Evolutionary conservation across 2,329 filamentous ascomycete genomes (phyloP), one percentile per base, ranked within the genome.

Genomic region (Diplodia corticola): DNA sequence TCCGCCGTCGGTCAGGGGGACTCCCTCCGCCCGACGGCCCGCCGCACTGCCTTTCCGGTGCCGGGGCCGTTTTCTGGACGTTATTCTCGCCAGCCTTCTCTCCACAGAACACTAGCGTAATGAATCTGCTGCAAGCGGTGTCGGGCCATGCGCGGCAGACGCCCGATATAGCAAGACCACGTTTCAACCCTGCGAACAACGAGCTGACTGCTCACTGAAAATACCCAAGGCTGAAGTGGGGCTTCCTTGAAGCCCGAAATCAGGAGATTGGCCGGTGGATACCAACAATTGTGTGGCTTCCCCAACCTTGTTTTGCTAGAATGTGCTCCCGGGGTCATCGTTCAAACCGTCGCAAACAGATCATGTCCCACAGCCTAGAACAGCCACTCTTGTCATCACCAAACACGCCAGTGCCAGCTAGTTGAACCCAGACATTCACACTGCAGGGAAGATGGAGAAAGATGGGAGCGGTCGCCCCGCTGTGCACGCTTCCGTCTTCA

Each of bases 71-170:
- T n/a, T 46, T 46, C 28, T 17, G 55, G n/a, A 46, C 37, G 44
- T 5, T n/a, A 37, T 26, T 22, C 4, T n/a, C 37, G 48, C 28
- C 40, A 35, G 35, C 22, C 5, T 33, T n/a, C 26, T 59, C 40
- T n/a, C 57, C 57, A 49, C 57, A 35, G 20, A 15, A 49, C 30
- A 15, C 10, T 24, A 17, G 6, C 12, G 57, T 28, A 61, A 61
- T 61, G 40, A 49, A 61, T 61, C 15, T 15, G 48, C 33, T 49
- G 57, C 44, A 61, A 61, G 44, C 26, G 26, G 13, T 61, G 44
- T 61, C 40, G 57, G 57, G 22, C n/a, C 7, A 26, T 4, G 57
- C 15, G 49, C 57, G 57, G 57, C 13, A 61, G 30, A 46, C 10
- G 12, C 7, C 12, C 20, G 7, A 13, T n/a, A n/a, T n/a, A 12